Percentiles rank a stretch among this genome's conserved stretches.
phyloP scores from a whole-genome alignment of 352 stramenopile genomes.

The Phytopythium boreale region DNA sequence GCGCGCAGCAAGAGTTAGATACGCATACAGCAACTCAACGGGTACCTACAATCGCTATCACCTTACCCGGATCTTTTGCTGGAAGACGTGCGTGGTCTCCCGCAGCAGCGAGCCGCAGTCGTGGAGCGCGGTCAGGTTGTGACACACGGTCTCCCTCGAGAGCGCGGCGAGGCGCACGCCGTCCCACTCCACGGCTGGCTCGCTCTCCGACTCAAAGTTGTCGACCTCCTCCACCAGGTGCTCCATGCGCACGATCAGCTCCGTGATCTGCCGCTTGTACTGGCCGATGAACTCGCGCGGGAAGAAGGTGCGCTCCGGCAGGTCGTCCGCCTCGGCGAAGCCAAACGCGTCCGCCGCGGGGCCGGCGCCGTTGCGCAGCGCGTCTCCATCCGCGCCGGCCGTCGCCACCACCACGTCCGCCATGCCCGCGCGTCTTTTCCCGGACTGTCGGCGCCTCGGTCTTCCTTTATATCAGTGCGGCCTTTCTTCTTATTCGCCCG shows the following conservation, averaged over 20 bases:
- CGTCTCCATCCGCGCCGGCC: conserved; percentile 9
- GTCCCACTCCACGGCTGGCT: conserved; percentile 29
- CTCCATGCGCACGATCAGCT: conserved; percentile 57
- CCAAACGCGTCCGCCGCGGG: not conserved
- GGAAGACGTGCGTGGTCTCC: conserved; percentile 37
- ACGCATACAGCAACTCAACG: not conserved
- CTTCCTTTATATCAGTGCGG: not conserved
- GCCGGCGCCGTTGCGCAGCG: not conserved
- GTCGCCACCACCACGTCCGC: conserved; percentile 1
- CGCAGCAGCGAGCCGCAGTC: conserved; percentile 46
- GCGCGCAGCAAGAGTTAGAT: not conserved
- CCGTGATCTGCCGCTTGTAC: conserved; percentile 57
- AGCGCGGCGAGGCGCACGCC: conserved; percentile 36
- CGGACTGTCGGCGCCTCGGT: not conserved
- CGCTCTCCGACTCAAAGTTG: conserved; percentile 44
- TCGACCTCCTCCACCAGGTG: conserved; percentile 58
- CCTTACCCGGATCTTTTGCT: conserved; percentile 51
- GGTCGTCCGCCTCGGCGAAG: conserved; percentile 32
- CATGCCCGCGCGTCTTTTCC: conserved; percentile 1
- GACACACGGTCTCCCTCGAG: conserved; percentile 54
- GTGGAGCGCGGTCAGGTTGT: conserved; percentile 56
- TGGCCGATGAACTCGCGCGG: conserved; percentile 47
- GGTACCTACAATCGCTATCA: not conserved
- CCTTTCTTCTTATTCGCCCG: not conserved
- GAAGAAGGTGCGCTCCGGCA: conserved; percentile 54